Base-by-base conservation (phyloP, 2,329 filamentous ascomycete species). In the Xylaria sp. region DNA sequence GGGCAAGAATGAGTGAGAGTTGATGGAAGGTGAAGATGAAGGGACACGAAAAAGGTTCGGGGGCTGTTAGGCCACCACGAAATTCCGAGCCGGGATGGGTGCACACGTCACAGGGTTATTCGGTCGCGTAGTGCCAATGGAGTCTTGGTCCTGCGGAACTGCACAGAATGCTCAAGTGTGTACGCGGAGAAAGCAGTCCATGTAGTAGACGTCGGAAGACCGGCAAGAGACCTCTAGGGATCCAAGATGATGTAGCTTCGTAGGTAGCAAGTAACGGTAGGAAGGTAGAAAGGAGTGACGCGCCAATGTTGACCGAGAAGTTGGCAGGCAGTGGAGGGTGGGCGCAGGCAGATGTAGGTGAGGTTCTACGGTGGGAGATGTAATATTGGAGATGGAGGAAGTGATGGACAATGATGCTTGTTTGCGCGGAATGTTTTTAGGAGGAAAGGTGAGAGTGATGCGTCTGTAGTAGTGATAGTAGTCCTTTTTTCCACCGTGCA, bases 241-340 rank as follows among this genome's bases (percentile, higher is more conserved):
- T 70, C 20, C 20, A 50, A 33, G 70, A 69, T 69, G 72, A 73
- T 69, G 69, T 55, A 42, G 53, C 15, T 62, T 65, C 51, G 62
- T 42, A 62, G 57, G 59, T 53, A 59, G 61, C 61, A 50, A 49
- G 47, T 15, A 62, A 64, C 39, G 63, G 62, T 64, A 65, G 68
- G 56, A 71, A 74, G 61, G 62, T 66, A 67, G 68, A 61, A 72
- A 74, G 69, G 69, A 72, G 71, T 68, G 68, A 71, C 63, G 70
- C 65, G 67, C 63, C 63, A 68, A 61, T 69, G 63, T 49, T 33
- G 31, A 65, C 45, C 27, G 29, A 50, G 53, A 65, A 59, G 55
- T 66, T 58, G 58, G 45, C 47, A 60, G 44, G 54, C 38, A 60
- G 44, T 56, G 31, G 53, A 38, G 53, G 42, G n/a, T 39, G 44